Conservation (phyloP, 2,329 filamentous ascomycete genomes). For the Celoporthe dispersa region DNA sequence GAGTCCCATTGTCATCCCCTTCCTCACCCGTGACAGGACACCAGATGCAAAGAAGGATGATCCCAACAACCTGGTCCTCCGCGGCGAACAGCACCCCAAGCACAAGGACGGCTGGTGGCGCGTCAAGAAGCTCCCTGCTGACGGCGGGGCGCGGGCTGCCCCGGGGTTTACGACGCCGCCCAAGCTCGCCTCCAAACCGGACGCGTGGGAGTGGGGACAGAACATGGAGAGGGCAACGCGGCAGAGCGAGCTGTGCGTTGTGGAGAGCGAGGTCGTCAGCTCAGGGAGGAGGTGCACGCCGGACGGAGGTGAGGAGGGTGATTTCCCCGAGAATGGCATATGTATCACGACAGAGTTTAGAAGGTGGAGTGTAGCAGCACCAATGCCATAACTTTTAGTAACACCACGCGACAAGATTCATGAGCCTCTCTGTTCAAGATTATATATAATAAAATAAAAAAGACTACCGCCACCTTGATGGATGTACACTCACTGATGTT, state of each 20-base stretch:
- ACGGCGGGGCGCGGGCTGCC: constrained; percentile 13
- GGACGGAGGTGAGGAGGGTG: background rate
- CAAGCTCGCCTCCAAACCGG: constrained; percentile 12
- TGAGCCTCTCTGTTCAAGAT: background rate
- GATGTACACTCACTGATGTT: background rate
- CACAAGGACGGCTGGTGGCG: constrained; percentile 1
- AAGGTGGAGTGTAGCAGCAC: constrained; percentile 5
- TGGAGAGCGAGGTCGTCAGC: constrained; percentile 12
- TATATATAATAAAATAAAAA: background rate
- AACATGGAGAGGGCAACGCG: constrained; percentile 1
- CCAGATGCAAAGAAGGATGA: constrained; percentile 39
- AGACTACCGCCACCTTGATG: background rate
- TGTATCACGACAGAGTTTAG: constrained; percentile 15
- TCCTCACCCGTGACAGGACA: constrained; percentile 33
- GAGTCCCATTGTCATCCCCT: constrained; percentile 47
- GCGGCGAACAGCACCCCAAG: background rate
- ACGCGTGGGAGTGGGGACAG: constrained; percentile 12
- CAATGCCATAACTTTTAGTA: background rate
- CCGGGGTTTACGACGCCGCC: constrained; percentile 21
- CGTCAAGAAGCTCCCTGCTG: constrained; percentile 23
- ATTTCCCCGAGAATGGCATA: constrained; percentile 7
- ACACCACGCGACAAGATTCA: background rate
- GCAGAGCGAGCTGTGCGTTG: constrained; percentile 4
- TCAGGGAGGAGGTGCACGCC: background rate
- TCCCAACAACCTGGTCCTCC: constrained; percentile 24